Evolutionary conservation across 78 protist genomes (phyloP).

Genomic region (Dictyostelium purpureum): DNA sequence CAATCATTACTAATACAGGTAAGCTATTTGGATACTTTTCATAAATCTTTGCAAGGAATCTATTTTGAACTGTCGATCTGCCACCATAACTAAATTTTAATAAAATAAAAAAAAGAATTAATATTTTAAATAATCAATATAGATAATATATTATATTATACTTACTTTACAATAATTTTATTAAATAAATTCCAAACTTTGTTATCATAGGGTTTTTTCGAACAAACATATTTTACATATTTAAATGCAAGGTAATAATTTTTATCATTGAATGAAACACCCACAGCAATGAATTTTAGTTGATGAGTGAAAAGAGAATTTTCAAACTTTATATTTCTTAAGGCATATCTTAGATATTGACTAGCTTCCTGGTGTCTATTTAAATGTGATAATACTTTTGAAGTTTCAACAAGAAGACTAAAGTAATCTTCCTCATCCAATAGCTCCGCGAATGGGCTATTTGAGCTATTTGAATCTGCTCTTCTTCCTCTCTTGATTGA

Average conservation of each 20-base stretch:
- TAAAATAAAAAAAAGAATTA: not conserved
- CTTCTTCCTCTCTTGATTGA: not conserved
- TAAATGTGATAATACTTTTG: slow-evolving; percentile 1
- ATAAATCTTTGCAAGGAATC: not conserved
- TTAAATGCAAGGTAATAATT: slow-evolving; percentile 25
- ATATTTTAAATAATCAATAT: not conserved
- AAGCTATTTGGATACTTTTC: slow-evolving; percentile 6
- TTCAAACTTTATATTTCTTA: not conserved
- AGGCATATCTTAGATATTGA: slow-evolving; percentile 40
- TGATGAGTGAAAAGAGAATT: slow-evolving; percentile 26
- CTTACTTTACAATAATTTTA: slow-evolving; percentile 19
- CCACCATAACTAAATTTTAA: not conserved
- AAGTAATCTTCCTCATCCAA: slow-evolving; percentile 63
- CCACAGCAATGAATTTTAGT: slow-evolving; percentile 44
- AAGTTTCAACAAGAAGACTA: not conserved
- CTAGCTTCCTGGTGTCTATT: slow-evolving; percentile 32
- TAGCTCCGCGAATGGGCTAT: slow-evolving; percentile 28
- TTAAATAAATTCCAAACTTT: slow-evolving; percentile 67
- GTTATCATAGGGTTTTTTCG: slow-evolving; percentile 41
- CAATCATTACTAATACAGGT: slow-evolving; percentile 26
- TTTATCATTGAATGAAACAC: slow-evolving; percentile 16
- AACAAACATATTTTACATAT: slow-evolving; percentile 57
- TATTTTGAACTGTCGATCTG: not conserved
- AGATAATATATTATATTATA: not conserved
- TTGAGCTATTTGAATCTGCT: not conserved